Base-by-base conservation (phyloP, 2,329 filamentous ascomycete species). In the Penicillium sp. region DNA sequence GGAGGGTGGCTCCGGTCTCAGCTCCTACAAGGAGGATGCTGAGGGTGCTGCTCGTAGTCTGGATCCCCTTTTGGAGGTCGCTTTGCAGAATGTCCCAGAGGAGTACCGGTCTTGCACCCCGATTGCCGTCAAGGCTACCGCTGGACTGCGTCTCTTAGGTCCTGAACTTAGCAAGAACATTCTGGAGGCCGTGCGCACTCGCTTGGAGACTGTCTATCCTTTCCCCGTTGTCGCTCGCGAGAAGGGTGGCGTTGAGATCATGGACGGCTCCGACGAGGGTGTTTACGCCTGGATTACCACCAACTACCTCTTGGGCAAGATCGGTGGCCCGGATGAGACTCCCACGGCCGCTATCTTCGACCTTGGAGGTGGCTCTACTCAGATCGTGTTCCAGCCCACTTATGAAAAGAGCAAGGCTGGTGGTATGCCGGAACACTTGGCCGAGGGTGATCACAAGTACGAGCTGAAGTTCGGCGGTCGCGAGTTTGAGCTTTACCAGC, bases 251-350 rank as follows among this genome's bases (percentile, higher is more conserved):
- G 92, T 99, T 31, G 87, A 92, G 63, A 96, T 99, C 75, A 99
- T 99, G 95, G 93, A 96, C 70, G 95, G 95, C 62, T 92, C 91
- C 52, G 91, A 97, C 72, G 95, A 99, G 80, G 95, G 95, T 73
- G 94, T 99, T 33, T 99, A 96, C 73, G 96, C 95, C 54, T 99
- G 95, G 95, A 96, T 99, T 75, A 99, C 95, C 6, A 95, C 92
- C 66, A 99, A 99, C 83, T 99, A 99, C 78, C 89, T 99, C 41
- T 87, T 99, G 24, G 94, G 94, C 71, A 98, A 98, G 81, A 98
- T 99, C 76, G 95, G 95, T 60, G 90, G 91, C 11, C 91, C 92
- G 2, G 94, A 97, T 73, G 87, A 93, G 75, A 92, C 86, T 63
- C 90, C 92, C 52, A 98, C 95, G 1, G 96, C 95, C 41, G 95